Evolutionary conservation across 2,329 filamentous ascomycete genomes (phyloP), one percentile per base, ranked within the genome.

Genomic region (Alternaria alternata): DNA sequence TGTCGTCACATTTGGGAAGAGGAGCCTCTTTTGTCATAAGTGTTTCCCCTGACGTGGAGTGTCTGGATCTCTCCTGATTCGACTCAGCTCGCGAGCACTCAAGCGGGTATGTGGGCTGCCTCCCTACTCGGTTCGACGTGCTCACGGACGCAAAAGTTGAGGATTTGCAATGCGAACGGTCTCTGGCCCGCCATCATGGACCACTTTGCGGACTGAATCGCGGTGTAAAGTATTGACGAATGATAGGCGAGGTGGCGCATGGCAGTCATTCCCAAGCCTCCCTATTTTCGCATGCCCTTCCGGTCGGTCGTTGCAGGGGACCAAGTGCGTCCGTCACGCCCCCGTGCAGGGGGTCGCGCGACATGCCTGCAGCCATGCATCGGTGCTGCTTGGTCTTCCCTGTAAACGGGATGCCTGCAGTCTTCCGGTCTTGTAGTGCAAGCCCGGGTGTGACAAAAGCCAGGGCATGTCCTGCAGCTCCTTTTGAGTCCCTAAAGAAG

Each of bases 111-210:
- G 52, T 54, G 52, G 52, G 52, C 52, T 49, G 34, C 26, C 51
- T 51, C 39, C 48, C 24, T 39, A 58, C 60, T 63, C 48, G 64
- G 54, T 42, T 38, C 47, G 38, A 41, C 43, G 20, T 53, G 44
- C 44, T 56, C 61, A 63, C 57, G 57, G 60, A 24, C 57, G 49
- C 39, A 49, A 52, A 14, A 18, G n/a, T 32, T 32, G 28, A 46
- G 47, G 65, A 62, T 64, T 57, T 59, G 62, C 65, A 65, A 53
- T 61, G 63, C 61, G 65, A 69, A 64, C 64, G 59, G 61, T 56
- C 51, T 41, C 47, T 47, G 64, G 59, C 67, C 68, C 68, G 61
- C 61, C 61, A 56, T 51, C 49, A 57, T 62, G 67, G 54, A 46
- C 51, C 42, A 47, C 24, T 32, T 39, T 24, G 24, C 43, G 32